Percentiles rank a stretch among this genome's conserved stretches.
Evolutionary conservation across 2,329 filamentous ascomycete species (phyloP).

Genomic region (Pseudogymnoascus sp.): DNA sequence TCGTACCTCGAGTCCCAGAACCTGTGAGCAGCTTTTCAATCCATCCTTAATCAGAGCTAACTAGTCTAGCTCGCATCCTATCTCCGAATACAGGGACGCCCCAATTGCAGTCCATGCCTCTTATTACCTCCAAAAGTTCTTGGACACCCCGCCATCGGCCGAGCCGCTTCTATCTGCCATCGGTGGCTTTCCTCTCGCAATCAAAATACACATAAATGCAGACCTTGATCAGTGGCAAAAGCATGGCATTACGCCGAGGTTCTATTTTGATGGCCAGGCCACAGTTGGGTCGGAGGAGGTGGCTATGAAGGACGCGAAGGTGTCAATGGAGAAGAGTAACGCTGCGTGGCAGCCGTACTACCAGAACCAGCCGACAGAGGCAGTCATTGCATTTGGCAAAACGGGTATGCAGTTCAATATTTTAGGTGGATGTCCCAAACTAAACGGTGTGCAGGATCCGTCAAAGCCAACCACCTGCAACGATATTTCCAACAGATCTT

Average conservation of each 20-base stretch:
- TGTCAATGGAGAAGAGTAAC: conserved; percentile 63
- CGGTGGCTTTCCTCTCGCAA: conserved; percentile 75
- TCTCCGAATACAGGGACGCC: conserved; percentile 66
- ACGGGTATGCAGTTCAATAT: conserved; percentile 48
- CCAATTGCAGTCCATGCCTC: conserved; percentile 82
- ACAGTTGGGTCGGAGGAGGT: conserved; percentile 68
- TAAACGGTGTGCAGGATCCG: conserved; percentile 51
- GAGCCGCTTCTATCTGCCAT: conserved; percentile 87
- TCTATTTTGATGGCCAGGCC: conserved; percentile 86
- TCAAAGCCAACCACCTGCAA: conserved; percentile 64
- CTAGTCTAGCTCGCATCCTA: conserved; percentile 35
- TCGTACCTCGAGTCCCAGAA: conserved; percentile 5
- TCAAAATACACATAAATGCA: conserved; percentile 66
- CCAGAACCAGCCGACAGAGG: conserved; percentile 67
- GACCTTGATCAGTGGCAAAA: conserved; percentile 68
- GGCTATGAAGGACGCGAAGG: conserved; percentile 54
- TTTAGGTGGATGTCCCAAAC: conserved; percentile 9
- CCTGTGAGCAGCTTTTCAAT: neutral
- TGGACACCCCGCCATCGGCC: conserved; percentile 61
- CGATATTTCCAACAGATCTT: conserved; percentile 71
- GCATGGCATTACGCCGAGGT: conserved; percentile 67
- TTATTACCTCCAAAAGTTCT: conserved; percentile 75
- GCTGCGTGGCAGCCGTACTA: conserved; percentile 85
- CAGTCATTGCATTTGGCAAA: conserved; percentile 80
- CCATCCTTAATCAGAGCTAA: neutral